Conservation (phyloP, 257 asterid species). For the Henckelia pumila region DNA sequence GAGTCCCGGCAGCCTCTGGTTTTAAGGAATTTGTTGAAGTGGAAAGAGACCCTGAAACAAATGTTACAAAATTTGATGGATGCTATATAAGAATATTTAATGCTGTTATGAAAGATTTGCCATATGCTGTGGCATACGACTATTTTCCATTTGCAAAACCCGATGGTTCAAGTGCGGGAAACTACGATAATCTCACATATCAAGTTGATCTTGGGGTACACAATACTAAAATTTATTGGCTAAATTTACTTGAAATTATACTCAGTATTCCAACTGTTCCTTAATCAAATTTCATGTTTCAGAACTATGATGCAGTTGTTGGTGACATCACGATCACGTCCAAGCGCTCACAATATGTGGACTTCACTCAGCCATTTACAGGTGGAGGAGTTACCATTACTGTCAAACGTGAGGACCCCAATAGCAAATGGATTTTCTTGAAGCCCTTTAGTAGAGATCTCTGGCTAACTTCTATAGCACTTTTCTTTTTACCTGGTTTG, state of each 20-base stretch:
- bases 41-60: slow-evolving; percentile 32
- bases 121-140: slow-evolving; percentile 36
- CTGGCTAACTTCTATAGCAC: slow-evolving; percentile 37
- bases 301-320: slow-evolving; percentile 40
- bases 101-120: slow-evolving; percentile 35
- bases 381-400: slow-evolving; percentile 37
- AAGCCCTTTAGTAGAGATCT: slow-evolving; percentile 27
- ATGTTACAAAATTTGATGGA: slow-evolving; percentile 31
- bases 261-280: neutral
- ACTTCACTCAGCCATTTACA: slow-evolving; percentile 41
- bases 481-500: slow-evolving; percentile 33
- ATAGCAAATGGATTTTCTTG: slow-evolving; percentile 28
- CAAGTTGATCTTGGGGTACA: slow-evolving; percentile 28
- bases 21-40: slow-evolving; percentile 33
- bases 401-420: slow-evolving; percentile 18
- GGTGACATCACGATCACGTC: no score
- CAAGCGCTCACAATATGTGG: slow-evolving; percentile 34
- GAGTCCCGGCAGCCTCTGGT: slow-evolving; percentile 38
- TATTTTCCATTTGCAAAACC: slow-evolving; percentile 29
- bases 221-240: neutral
- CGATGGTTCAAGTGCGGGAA: slow-evolving; percentile 16
- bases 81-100: slow-evolving; percentile 37
- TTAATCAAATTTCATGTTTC: neutral
- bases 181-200: slow-evolving; percentile 13
- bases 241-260: slow-evolving; percentile 3